Conservation (phyloP, 768 basidiomycete genomes). For the Lyophyllum decastes region DNA sequence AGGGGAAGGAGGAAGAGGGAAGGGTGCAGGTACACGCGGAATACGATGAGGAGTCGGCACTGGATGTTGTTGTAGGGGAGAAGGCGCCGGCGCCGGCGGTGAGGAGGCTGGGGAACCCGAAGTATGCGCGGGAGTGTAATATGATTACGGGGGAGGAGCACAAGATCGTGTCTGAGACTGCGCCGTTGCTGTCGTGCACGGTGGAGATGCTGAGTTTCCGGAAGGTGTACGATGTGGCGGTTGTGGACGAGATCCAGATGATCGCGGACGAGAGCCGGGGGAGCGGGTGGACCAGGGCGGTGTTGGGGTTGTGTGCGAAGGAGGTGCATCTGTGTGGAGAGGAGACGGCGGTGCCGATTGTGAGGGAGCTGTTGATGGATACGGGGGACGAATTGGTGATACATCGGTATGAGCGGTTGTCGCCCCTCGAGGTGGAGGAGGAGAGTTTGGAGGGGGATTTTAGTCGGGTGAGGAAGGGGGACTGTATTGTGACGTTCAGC, state of each 20-base stretch:
- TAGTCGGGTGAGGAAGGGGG: slow-evolving; percentile 68
- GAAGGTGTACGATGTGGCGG: slow-evolving; percentile 69
- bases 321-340: slow-evolving; percentile 97
- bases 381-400: slow-evolving; percentile 84
- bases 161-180: slow-evolving; percentile 60
- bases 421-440: slow-evolving; percentile 75
- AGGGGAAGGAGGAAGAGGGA: too few species aligned
- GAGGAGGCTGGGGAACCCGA: slow-evolving; percentile 40
- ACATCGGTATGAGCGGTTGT: slow-evolving; percentile 83
- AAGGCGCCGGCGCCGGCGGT: slow-evolving; percentile 25
- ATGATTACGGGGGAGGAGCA: slow-evolving; percentile 92
- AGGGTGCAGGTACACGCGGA: slow-evolving; percentile 29
- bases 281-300: slow-evolving; percentile 77
- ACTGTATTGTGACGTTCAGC: slow-evolving; percentile 89
- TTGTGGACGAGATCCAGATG: slow-evolving; percentile 98
- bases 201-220: slow-evolving; percentile 81
- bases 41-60: slow-evolving; percentile 24
- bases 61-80: slow-evolving; percentile 27
- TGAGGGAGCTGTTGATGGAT: slow-evolving; percentile 64
- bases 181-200: slow-evolving; percentile 76
- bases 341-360: slow-evolving; percentile 84
- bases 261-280: slow-evolving; percentile 81
- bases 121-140: slow-evolving; percentile 71
- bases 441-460: slow-evolving; percentile 64
- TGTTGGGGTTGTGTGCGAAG: slow-evolving; percentile 72